Base-by-base conservation (phyloP, 225 moss, liverwort and hornwort genomes). In the Thuidium tamariscinum region DNA sequence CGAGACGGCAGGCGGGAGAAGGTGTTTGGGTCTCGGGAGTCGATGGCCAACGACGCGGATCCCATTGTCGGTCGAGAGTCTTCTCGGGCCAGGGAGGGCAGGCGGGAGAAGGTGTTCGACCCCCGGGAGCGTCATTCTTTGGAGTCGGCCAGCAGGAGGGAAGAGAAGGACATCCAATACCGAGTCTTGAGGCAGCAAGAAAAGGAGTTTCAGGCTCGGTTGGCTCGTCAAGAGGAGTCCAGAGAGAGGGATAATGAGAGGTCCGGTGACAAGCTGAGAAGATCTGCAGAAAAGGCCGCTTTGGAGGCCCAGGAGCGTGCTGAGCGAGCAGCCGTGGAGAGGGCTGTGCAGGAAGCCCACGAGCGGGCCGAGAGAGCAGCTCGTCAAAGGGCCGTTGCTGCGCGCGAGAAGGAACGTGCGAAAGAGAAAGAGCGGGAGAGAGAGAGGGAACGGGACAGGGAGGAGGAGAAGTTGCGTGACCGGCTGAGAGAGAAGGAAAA, bases 291-390 rank as follows among this genome's bases (percentile, higher is more conserved):
- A 74, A 94, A 94, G 88, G 97, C 93, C 16, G 94, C 91, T 49
- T 62, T 91, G 77, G 98, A 98, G 89, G 97, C 94, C 4, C 94
- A 95, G 74, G 96, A 96, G 87, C 91, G 95, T 48, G 94, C 94
- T 2, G 96, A 96, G 86, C 93, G 92, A 81, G 93, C 93, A 11
- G 96, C 97, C 6, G 96, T 91, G 60, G 99, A 97, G 87, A 94
- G 94, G 86, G 97, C 92, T 17, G 88, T 94, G 76, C 92, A 87
- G 46, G 95, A 95, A 52, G 95, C 93, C 42, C 94, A 94, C 44
- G 91, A 93, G 88, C 94, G 94, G 51, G 93, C 91, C 34, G 95
- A 95, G 88, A 87, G 74, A 61, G 94, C 92, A 46, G 93, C 92
- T 56, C 90, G 91, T 52, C 93, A 95, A 7, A 88, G 91, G 80